Evolutionary conservation across 345 rosid genomes (phyloP).

Genomic region (Carallia pectinifolia): DNA sequence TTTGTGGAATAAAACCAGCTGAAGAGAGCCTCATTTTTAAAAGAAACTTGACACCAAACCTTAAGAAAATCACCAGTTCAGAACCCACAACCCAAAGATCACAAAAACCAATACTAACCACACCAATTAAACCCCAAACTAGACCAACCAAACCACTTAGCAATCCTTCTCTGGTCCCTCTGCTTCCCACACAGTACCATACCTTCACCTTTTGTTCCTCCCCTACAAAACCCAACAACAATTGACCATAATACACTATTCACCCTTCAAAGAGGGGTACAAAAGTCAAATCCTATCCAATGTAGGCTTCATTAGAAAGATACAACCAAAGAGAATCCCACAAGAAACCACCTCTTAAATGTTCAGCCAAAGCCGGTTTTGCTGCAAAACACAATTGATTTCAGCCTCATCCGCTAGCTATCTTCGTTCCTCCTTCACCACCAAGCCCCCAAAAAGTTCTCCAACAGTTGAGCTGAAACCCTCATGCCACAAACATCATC

Average conservation of each 20-base stretch:
- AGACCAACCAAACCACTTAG: conserved; percentile 19
- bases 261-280: not conserved
- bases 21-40: conserved; percentile 79
- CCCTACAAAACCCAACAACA: not conserved
- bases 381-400: conserved; percentile 46
- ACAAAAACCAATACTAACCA: conserved; percentile 5
- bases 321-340: conserved; percentile 1
- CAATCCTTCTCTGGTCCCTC: conserved; percentile 20
- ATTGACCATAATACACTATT: conserved; percentile 1
- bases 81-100: conserved; percentile 38
- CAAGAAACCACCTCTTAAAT: not conserved
- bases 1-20: conserved; percentile 78
- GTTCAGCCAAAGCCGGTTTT: conserved; percentile 57
- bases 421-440: conserved; percentile 20
- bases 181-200: conserved; percentile 28
- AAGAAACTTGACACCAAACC: conserved; percentile 12
- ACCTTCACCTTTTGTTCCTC: conserved; percentile 4
- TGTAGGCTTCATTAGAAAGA: conserved; percentile 10
- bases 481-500: conserved; percentile 21
- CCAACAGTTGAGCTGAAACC: conserved; percentile 13
- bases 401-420: conserved; percentile 49
- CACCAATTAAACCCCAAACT: conserved; percentile 14
- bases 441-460: conserved; percentile 10
- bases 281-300: conserved; percentile 2
- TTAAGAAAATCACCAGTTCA: conserved; percentile 20